Evolutionary conservation across 1,284 basidiomycete species (phyloP).

Genomic region (Naganishia albida): DNA sequence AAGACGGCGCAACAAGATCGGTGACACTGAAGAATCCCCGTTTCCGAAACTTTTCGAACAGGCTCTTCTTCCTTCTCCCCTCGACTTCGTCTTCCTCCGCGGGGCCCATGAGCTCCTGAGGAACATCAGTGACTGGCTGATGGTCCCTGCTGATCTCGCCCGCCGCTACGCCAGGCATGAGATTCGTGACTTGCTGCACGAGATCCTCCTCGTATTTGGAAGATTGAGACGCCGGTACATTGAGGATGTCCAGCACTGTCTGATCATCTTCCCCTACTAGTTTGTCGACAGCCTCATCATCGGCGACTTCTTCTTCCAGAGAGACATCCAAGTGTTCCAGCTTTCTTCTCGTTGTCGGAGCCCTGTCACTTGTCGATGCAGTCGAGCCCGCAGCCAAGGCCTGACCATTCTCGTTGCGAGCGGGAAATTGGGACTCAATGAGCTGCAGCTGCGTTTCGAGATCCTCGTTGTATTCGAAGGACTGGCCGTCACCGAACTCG

Average conservation of each 20-base stretch:
- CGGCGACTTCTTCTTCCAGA: background rate
- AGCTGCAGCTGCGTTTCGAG: conserved; percentile 20
- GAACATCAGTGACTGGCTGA: background rate
- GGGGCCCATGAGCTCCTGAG: background rate
- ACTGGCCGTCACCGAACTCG: conserved; percentile 26
- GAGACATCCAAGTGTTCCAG: conserved; percentile 14
- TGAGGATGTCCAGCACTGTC: conserved; percentile 3
- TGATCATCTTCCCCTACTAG: conserved; percentile 3
- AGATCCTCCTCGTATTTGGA: conserved; percentile 29
- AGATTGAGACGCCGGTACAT: conserved; percentile 10
- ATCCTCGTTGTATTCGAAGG: conserved; percentile 27
- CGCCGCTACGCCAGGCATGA: background rate
- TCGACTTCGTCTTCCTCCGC: background rate
- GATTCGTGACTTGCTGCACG: conserved; percentile 25
- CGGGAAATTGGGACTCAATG: conserved; percentile 7
- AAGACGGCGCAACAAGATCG: conserved; percentile 60
- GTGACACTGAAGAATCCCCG: conserved; percentile 55
- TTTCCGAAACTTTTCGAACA: conserved; percentile 41
- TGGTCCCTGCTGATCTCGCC: background rate
- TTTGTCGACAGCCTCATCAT: conserved; percentile 8
- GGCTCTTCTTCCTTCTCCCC: conserved; percentile 11
- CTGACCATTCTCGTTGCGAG: too few species aligned
- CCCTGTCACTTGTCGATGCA: background rate
- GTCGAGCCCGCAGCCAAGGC: background rate
- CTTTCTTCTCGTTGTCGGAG: conserved; percentile 9